These are phyloP conservation scores for Eutrema japonicum DNA, from an alignment of 345 rosid genomes.

Conservation along the genomic window DNA sequence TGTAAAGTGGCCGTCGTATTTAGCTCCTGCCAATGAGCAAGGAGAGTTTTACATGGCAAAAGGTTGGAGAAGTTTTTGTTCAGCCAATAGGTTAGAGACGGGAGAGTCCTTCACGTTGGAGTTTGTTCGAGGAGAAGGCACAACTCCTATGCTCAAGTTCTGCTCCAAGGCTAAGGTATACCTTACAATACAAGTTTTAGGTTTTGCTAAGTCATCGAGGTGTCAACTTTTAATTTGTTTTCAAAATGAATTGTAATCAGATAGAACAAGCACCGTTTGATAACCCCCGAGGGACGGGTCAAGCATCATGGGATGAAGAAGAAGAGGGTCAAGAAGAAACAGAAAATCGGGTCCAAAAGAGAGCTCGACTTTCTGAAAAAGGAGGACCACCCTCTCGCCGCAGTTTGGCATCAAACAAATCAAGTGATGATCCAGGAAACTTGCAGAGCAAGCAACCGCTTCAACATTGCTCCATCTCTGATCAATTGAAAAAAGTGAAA, in stretches of 20 bases:
- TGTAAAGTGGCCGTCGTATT: constrained; percentile 4
- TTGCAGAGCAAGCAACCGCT: constrained; percentile 9
- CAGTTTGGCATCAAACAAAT: background rate
- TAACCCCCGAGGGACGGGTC: background rate
- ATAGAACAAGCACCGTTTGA: background rate
- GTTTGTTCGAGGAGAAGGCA: constrained; percentile 24
- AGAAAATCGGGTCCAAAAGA: background rate
- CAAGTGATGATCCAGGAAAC: background rate
- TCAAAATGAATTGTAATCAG: background rate
- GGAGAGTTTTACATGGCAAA: constrained; percentile 4
- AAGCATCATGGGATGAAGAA: background rate
- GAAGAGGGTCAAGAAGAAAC: constrained; percentile 1
- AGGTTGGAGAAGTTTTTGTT: constrained; percentile 9
- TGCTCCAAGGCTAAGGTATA: background rate
- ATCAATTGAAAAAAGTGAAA: constrained; percentile 10
- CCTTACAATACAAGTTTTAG: background rate
- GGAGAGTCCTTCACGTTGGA: constrained; percentile 23
- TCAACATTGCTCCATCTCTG: constrained; percentile 9
- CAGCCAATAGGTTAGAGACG: background rate
- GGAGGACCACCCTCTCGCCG: background rate
- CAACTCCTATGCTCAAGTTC: constrained; percentile 12
- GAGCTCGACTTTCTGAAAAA: constrained; percentile 8
- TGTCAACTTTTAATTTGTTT: background rate
- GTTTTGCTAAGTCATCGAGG: background rate
- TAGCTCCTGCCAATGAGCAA: background rate